A percentile compares a stretch with the other conserved stretches of the same genome.
phyloP scores from a whole-genome alignment of 495 filamentous ascomycete genomes.

The Xylaria sp. region DNA sequence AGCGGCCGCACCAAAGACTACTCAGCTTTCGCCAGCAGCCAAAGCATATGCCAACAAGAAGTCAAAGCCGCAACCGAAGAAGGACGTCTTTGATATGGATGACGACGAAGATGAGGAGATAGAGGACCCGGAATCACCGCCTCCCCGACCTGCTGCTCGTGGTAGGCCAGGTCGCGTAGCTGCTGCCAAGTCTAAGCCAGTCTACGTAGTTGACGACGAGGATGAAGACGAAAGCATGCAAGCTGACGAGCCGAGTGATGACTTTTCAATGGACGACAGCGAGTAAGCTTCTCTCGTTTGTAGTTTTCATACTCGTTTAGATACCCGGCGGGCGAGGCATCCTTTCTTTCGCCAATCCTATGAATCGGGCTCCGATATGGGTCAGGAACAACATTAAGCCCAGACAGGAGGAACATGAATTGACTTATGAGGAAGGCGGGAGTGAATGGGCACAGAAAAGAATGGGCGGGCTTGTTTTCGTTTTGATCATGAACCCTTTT shows the following conservation, averaged over 20 bases:
- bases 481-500: not conserved
- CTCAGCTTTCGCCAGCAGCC: constrained; percentile 72
- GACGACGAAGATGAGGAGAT: constrained; percentile 52
- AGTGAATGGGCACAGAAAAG: not conserved
- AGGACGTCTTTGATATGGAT: constrained; percentile 50
- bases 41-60: constrained; percentile 82
- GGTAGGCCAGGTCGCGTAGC: constrained; percentile 52
- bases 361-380: not conserved
- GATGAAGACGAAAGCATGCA: constrained; percentile 41
- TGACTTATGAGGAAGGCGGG: not conserved
- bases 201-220: constrained; percentile 51
- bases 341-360: not conserved
- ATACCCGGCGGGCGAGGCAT: not conserved
- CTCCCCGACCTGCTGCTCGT: constrained; percentile 49
- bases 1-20: constrained; percentile 39
- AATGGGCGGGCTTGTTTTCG: not conserved
- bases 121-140: constrained; percentile 50
- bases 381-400: not conserved
- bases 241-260: constrained; percentile 31
- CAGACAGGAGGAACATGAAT: not conserved
- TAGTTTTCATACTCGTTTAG: not conserved
- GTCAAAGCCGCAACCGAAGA: constrained; percentile 61
- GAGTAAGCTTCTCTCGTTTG: constrained; percentile 29
- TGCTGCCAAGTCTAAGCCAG: constrained; percentile 44
- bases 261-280: constrained; percentile 46